phyloP scores from a whole-genome alignment of 163 green algal species.

The Scenedesmus sp. region DNA sequence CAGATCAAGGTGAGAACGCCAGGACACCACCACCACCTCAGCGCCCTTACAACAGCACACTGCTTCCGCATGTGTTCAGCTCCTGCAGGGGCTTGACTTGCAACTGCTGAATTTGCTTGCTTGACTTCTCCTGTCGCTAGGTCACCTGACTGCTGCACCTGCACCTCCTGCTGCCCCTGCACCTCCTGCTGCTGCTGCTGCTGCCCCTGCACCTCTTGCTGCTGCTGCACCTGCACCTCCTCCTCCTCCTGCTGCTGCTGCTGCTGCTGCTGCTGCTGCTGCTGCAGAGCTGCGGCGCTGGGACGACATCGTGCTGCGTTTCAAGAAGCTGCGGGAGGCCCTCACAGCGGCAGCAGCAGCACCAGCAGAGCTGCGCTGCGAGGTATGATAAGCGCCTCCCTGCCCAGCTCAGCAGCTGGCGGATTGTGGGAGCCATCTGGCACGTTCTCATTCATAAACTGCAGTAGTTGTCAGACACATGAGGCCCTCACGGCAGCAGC shows the following conservation, averaged over 20 bases:
- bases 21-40: neutral
- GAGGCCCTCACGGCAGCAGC: conserved; percentile 35
- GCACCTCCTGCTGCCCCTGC: neutral
- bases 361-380: neutral
- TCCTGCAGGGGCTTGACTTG: neutral
- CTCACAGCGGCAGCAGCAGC: conserved; percentile 32
- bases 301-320: conserved; percentile 24
- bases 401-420: no score
- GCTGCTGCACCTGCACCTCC: no score
- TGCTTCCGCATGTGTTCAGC: neutral
- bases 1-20: neutral
- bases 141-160: neutral
- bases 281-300: conserved; percentile 16
- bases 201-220: neutral
- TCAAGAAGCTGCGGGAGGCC: conserved; percentile 33
- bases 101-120: no score
- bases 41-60: neutral
- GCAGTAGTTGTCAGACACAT: no score
- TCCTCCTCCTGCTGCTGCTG: neutral
- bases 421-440: no score
- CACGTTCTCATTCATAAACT: no score
- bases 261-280: neutral
- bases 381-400: no score
- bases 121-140: no score
- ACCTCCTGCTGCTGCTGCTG: neutral